phyloP scores from a whole-genome alignment of 1,139 yeast species.

The Blastobotrys apis region DNA sequence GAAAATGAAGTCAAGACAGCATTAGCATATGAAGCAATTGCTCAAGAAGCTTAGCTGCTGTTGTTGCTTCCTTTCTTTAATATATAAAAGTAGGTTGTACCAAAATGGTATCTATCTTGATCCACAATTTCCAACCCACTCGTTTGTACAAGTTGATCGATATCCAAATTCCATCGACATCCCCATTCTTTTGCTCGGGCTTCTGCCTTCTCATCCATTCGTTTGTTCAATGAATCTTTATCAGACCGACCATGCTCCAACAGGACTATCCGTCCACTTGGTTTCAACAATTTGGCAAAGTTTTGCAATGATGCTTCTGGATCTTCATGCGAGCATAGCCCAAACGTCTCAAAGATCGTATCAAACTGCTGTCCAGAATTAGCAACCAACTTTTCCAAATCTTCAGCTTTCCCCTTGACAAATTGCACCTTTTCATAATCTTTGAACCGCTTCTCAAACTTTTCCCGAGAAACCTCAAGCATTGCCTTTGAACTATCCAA shows the following conservation, averaged over 20 bases:
- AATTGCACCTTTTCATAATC: conserved; percentile 68
- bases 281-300: conserved; percentile 67
- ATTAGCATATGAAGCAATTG: conserved; percentile 71
- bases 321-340: conserved; percentile 91
- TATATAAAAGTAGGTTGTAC: conserved; percentile 59
- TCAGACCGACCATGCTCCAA: conserved; percentile 91
- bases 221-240: conserved; percentile 70
- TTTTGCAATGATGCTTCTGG: conserved; percentile 78
- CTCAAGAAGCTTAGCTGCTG: conserved; percentile 20
- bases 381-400: conserved; percentile 55
- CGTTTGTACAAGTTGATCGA: conserved; percentile 75
- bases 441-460: conserved; percentile 66
- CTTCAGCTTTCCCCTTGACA: conserved; percentile 91
- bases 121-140: conserved; percentile 81
- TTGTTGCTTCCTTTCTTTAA: conserved; percentile 21
- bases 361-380: conserved; percentile 58
- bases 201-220: conserved; percentile 78
- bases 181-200: conserved; percentile 91
- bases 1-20: conserved; percentile 71
- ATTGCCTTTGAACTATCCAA: conserved; percentile 78
- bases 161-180: conserved; percentile 94
- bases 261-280: conserved; percentile 85
- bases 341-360: conserved; percentile 90
- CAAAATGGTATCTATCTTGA: conserved; percentile 78
- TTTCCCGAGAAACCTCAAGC: conserved; percentile 77